phyloP scores from a whole-genome alignment of 352 stramenopile species.

The Aphanomyces euteiches region DNA sequence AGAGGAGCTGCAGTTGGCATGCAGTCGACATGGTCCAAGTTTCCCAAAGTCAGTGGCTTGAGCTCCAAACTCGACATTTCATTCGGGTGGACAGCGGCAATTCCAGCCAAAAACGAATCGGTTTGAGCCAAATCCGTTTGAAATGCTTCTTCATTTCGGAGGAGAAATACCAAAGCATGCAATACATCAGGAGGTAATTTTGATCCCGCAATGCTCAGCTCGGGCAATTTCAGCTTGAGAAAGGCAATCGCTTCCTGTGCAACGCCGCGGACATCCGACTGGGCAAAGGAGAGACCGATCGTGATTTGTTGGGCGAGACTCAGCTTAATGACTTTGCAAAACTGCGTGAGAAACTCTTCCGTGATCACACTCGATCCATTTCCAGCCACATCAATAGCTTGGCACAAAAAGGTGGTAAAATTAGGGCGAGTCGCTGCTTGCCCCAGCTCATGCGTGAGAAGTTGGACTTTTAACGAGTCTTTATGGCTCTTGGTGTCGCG shows the following conservation, averaged over 20 bases:
- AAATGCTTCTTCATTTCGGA: constrained; percentile 79
- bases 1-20: constrained; percentile 49
- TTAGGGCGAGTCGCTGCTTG: constrained; percentile 85
- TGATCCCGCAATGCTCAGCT: constrained; percentile 73
- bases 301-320: constrained; percentile 83
- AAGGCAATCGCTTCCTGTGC: constrained; percentile 67
- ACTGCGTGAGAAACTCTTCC: constrained; percentile 74
- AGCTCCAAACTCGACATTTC: constrained; percentile 85
- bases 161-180: constrained; percentile 74
- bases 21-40: constrained; percentile 83
- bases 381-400: constrained; percentile 30
- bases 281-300: constrained; percentile 73
- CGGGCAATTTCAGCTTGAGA: constrained; percentile 74
- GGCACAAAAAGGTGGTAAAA: constrained; percentile 81
- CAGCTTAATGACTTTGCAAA: constrained; percentile 78
- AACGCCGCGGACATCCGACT: constrained; percentile 59
- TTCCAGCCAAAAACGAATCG: constrained; percentile 81
- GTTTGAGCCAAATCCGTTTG: constrained; percentile 66
- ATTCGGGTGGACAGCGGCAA: constrained; percentile 76
- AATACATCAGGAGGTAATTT: constrained; percentile 84
- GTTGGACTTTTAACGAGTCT: constrained; percentile 85
- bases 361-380: constrained; percentile 44
- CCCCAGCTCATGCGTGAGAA: constrained; percentile 86
- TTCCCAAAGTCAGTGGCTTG: constrained; percentile 77
- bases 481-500: constrained; percentile 79